These are phyloP conservation scores for Leishmania gerbilli DNA, from an alignment of 208 protist genomes.

Conservation along the genomic window DNA sequence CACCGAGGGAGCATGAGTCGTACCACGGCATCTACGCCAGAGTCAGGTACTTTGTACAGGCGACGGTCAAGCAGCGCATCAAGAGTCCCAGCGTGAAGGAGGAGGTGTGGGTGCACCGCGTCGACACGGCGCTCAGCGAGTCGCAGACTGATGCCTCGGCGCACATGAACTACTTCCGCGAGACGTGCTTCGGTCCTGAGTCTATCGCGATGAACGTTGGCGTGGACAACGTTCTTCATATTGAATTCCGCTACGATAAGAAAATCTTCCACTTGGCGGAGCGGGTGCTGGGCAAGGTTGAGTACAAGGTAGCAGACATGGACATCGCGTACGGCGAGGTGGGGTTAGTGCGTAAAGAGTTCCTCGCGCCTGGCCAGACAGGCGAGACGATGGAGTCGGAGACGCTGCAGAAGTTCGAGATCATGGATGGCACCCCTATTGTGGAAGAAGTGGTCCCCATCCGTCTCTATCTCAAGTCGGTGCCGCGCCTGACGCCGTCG, in stretches of 20 bases:
- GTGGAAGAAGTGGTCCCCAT: slow-evolving; percentile 92
- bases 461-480: slow-evolving; percentile 75
- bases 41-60: slow-evolving; percentile 73
- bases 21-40: slow-evolving; percentile 73
- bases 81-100: slow-evolving; percentile 61
- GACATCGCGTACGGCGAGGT: slow-evolving; percentile 82
- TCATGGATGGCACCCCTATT: slow-evolving; percentile 92
- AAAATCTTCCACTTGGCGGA: slow-evolving; percentile 77
- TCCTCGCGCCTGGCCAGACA: slow-evolving; percentile 11
- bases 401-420: slow-evolving; percentile 89
- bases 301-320: slow-evolving; percentile 77
- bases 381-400: slow-evolving; percentile 67
- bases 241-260: slow-evolving; percentile 92
- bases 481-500: slow-evolving; percentile 85
- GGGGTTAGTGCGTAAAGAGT: slow-evolving; percentile 80
- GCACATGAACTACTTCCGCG: slow-evolving; percentile 72
- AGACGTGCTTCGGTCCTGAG: slow-evolving; percentile 66
- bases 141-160: slow-evolving; percentile 54
- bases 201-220: slow-evolving; percentile 87
- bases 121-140: slow-evolving; percentile 53
- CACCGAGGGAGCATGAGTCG: slow-evolving; percentile 80
- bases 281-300: slow-evolving; percentile 79
- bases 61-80: slow-evolving; percentile 63
- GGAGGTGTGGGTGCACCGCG: slow-evolving; percentile 78
- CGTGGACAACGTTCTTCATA: slow-evolving; percentile 86